These are phyloP conservation scores for Diaporthe humulicola DNA, from an alignment of 2,329 filamentous ascomycete species.

Conservation along the genomic window DNA sequence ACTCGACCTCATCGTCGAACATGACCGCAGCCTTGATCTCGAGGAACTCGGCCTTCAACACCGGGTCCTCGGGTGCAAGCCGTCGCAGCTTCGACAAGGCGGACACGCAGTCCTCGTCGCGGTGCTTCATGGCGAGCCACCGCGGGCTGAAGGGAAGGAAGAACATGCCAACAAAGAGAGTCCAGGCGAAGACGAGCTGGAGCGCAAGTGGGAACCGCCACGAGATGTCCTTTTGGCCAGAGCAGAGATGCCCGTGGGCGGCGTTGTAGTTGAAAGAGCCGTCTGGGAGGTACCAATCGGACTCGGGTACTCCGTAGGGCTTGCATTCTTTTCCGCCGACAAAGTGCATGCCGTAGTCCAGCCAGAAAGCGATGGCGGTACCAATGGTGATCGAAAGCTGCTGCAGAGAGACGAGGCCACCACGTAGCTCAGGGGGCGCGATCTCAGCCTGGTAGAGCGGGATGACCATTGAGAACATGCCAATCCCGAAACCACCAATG, in stretches of 20 bases:
- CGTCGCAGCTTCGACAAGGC: conserved; percentile 44
- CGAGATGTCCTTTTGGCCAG: conserved; percentile 41
- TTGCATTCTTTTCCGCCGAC: conserved; percentile 44
- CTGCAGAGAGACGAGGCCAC: conserved; percentile 39
- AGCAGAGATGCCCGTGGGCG: conserved; percentile 43
- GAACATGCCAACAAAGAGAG: conserved; percentile 38
- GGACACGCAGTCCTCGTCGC: conserved; percentile 44
- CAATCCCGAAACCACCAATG: conserved; percentile 61
- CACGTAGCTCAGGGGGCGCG: conserved; percentile 39
- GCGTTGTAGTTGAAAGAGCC: conserved; percentile 40
- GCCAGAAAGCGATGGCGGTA: conserved; percentile 39
- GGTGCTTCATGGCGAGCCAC: conserved; percentile 45
- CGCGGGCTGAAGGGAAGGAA: conserved; percentile 44
- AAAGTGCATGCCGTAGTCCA: conserved; percentile 44
- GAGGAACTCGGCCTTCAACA: conserved; percentile 46
- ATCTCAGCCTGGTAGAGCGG: conserved; percentile 51
- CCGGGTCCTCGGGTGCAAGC: conserved; percentile 41
- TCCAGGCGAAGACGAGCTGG: conserved; percentile 42
- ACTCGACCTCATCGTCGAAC: conserved; percentile 44
- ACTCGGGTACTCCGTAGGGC: conserved; percentile 42
- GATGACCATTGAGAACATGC: conserved; percentile 59
- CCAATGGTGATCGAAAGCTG: conserved; percentile 42
- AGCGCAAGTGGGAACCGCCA: conserved; percentile 41
- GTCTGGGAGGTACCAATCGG: conserved; percentile 34
- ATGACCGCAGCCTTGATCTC: conserved; percentile 47